These are phyloP conservation scores for Hippophae gyantsensis DNA, from an alignment of 306 rosid species.

Conservation along the genomic window DNA sequence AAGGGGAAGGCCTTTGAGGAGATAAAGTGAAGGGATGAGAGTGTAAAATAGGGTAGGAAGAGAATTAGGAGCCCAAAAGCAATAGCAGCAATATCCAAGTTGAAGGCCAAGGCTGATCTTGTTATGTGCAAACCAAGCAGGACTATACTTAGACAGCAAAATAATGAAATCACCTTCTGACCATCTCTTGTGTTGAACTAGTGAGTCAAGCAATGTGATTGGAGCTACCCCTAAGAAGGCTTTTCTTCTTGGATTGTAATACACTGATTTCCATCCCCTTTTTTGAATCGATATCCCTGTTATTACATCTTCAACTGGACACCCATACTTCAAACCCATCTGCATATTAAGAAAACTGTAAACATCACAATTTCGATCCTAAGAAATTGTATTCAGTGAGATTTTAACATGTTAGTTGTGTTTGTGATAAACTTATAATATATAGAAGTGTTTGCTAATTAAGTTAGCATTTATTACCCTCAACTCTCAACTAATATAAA, in stretches of 20 bases:
- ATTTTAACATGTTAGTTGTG: too few species aligned
- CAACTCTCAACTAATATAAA: too few species aligned
- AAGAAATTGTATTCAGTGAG: too few species aligned
- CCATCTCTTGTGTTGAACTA: constrained; percentile 82
- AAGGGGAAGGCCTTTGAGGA: constrained; percentile 48
- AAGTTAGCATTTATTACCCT: too few species aligned
- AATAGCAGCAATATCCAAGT: constrained; percentile 43
- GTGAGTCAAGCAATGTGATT: constrained; percentile 36
- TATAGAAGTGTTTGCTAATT: too few species aligned
- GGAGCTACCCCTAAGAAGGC: constrained; percentile 68
- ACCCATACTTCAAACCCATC: constrained; percentile 68
- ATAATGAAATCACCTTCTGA: constrained; percentile 68
- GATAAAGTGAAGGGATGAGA: constrained; percentile 56
- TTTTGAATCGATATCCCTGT: constrained; percentile 59
- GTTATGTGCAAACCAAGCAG: constrained; percentile 44
- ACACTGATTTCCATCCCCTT: constrained; percentile 70
- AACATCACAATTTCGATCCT: too few species aligned
- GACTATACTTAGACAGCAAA: constrained; percentile 48
- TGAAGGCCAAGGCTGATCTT: constrained; percentile 51
- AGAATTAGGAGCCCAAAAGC: constrained; percentile 53
- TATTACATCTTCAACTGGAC: constrained; percentile 74
- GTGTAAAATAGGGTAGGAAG: constrained; percentile 47
- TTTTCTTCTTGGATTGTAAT: constrained; percentile 48
- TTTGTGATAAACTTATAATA: too few species aligned
- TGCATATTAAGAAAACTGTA: constrained; percentile 12